Base-by-base conservation (phyloP, 2,329 filamentous ascomycete genomes). In the Penicillium brevicompactum region DNA sequence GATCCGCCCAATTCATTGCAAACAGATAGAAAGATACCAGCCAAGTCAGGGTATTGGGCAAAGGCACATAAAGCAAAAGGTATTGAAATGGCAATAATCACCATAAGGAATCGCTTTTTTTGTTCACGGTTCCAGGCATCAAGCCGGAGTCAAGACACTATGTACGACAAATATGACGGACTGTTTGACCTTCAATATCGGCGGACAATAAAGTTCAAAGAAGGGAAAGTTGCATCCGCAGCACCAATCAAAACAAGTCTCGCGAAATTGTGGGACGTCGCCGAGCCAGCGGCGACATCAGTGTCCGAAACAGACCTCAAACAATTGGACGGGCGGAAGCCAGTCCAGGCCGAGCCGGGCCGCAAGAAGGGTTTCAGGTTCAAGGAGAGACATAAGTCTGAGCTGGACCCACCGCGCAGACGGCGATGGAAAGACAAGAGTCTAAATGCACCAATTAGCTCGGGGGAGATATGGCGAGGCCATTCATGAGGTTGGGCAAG, bases 401-500 rank as follows among this genome's bases (percentile, higher is more conserved):
- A 3, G 30, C 11, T 27, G 8, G 57, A 32, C 53, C 46, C 51
- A 49, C 53, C 24, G 21, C 24, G 21, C 27, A 55, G 49, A 46
- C 43, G 48, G 40, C 32, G 21, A 40, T 38, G 45, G 47, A 41
- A 41, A 46, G 43, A 52, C 51, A 43, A n/a, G 47, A 42, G 22
- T 34, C 16, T 58, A 55, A 50, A 60, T 51, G 54, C 60, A 62
- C 57, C 59, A 62, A 60, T 62, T 62, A 66, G 51, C 59, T 63
- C 7, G 72, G 68, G 11, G 72, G 71, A 27, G 71, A 72, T 41
- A 74, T 73, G 5, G 69, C 66, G 48, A 74, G 67, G 7, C 73
- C 74, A 53, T 73, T 74, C 67, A 77, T 75, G n/a, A 74, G 65
- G 50, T 76, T 74, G 30, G 74, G 74, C 32, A 77, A 69, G 34